phyloP scores from a whole-genome alignment of 2,329 filamentous ascomycete species.

The Colletotrichum simmondsii region DNA sequence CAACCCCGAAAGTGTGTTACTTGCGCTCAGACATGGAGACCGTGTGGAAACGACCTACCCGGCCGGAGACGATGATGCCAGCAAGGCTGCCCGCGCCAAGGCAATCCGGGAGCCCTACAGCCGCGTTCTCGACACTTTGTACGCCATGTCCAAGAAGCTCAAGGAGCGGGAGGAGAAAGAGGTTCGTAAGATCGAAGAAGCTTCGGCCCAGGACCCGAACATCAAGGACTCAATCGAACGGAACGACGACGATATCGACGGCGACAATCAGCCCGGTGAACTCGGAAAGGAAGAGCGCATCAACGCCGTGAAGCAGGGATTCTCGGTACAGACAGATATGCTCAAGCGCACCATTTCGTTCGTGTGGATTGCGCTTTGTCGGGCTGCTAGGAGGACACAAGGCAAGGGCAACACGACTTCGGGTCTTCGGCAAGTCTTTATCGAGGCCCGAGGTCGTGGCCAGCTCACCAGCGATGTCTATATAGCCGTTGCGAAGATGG shows the following conservation, averaged over 20 bases:
- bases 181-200: constrained; percentile 66
- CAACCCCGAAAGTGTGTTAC: constrained; percentile 92
- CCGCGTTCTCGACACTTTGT: constrained; percentile 85
- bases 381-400: constrained; percentile 93
- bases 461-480: constrained; percentile 95
- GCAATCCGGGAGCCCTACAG: constrained; percentile 87
- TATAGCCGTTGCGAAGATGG: constrained; percentile 90
- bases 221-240: constrained; percentile 52
- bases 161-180: constrained; percentile 72
- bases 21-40: constrained; percentile 91
- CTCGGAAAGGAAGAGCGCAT: constrained; percentile 72
- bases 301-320: constrained; percentile 71
- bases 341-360: constrained; percentile 90
- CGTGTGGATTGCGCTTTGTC: constrained; percentile 94
- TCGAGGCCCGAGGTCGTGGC: constrained; percentile 86
- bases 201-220: constrained; percentile 50
- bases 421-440: constrained; percentile 89
- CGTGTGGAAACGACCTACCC: constrained; percentile 83
- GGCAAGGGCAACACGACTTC: constrained; percentile 74
- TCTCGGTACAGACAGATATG: constrained; percentile 77
- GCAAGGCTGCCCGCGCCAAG: constrained; percentile 78
- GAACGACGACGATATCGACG: constrained; percentile 58
- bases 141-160: constrained; percentile 81
- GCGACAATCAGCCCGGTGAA: constrained; percentile 52
- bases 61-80: constrained; percentile 80